phyloP scores from a whole-genome alignment of 1,284 basidiomycete genomes.

The Melanopsichium pennsylvanicum region DNA sequence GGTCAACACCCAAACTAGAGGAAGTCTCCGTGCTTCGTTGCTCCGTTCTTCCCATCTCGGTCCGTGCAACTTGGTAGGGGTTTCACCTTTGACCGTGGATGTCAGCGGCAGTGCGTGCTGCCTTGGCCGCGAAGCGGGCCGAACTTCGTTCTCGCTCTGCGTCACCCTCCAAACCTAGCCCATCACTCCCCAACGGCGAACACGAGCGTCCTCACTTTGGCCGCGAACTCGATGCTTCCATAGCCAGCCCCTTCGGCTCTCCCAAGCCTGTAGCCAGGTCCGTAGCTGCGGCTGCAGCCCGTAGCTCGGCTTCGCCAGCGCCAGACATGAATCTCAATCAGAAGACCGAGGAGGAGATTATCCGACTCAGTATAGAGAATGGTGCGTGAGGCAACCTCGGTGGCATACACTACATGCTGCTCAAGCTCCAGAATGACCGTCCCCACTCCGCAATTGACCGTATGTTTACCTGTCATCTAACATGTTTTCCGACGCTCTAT shows the following conservation, averaged over 20 bases:
- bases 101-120: slow-evolving; percentile 55
- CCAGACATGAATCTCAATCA: slow-evolving; percentile 30
- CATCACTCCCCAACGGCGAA: slow-evolving; percentile 7
- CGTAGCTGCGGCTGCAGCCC: not conserved
- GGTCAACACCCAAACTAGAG: not conserved
- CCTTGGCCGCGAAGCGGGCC: slow-evolving; percentile 48
- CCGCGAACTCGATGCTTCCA: slow-evolving; percentile 38
- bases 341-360: slow-evolving; percentile 32
- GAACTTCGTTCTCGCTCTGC: slow-evolving; percentile 34
- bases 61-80: not conserved
- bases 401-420: too few relatives aligned
- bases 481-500: too few relatives aligned
- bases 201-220: slow-evolving; percentile 27
- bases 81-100: slow-evolving; percentile 27
- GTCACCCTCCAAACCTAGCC: slow-evolving; percentile 34
- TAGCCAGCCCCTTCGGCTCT: slow-evolving; percentile 47
- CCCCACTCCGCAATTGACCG: too few relatives aligned
- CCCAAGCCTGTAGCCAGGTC: slow-evolving; percentile 30
- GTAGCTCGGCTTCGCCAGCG: slow-evolving; percentile 1
- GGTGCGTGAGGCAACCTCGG: slow-evolving; percentile 14
- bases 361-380: slow-evolving; percentile 36
- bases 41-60: not conserved
- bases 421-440: too few relatives aligned
- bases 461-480: too few relatives aligned
- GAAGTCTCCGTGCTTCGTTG: not conserved